Percentiles rank a stretch among this genome's conserved stretches.
phyloP scores from a whole-genome alignment of 1,139 yeast genomes.

The Lipomyces yarrowii region DNA sequence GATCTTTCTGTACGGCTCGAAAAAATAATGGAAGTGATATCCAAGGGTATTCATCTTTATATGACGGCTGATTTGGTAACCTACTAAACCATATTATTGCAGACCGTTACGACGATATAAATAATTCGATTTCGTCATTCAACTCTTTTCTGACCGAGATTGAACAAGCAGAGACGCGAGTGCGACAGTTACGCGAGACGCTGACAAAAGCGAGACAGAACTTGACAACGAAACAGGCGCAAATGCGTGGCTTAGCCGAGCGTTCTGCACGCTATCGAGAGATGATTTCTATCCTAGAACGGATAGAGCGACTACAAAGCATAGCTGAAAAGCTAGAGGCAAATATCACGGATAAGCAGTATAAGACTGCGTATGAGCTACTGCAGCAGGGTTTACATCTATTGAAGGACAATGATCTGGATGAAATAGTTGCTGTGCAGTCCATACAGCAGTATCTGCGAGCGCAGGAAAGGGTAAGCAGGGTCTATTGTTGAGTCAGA shows the following conservation, averaged over 20 bases:
- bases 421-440: constrained; percentile 26
- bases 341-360: constrained; percentile 66
- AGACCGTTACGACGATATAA: constrained; percentile 79
- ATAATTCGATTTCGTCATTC: constrained; percentile 77
- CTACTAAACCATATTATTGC: constrained; percentile 8
- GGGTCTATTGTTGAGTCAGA: constrained; percentile 2
- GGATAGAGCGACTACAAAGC: constrained; percentile 61
- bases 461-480: constrained; percentile 20
- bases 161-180: constrained; percentile 58
- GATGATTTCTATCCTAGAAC: constrained; percentile 69
- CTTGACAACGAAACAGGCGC: constrained; percentile 57
- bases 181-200: constrained; percentile 55
- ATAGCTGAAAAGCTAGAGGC: constrained; percentile 68
- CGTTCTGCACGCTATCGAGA: constrained; percentile 66
- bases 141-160: constrained; percentile 60
- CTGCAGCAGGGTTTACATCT: constrained; percentile 19
- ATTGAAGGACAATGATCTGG: constrained; percentile 13
- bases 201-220: constrained; percentile 54
- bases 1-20: constrained; percentile 59
- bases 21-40: constrained; percentile 64
- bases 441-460: constrained; percentile 22
- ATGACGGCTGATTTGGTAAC: background rate
- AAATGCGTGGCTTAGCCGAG: constrained; percentile 65
- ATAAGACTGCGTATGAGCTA: constrained; percentile 62
- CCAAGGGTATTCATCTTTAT: constrained; percentile 43